Percentiles rank a stretch among this genome's conserved stretches.
These are phyloP conservation scores for Murraya koenigii DNA, from an alignment of 345 rosid species.

Conservation along the genomic window DNA sequence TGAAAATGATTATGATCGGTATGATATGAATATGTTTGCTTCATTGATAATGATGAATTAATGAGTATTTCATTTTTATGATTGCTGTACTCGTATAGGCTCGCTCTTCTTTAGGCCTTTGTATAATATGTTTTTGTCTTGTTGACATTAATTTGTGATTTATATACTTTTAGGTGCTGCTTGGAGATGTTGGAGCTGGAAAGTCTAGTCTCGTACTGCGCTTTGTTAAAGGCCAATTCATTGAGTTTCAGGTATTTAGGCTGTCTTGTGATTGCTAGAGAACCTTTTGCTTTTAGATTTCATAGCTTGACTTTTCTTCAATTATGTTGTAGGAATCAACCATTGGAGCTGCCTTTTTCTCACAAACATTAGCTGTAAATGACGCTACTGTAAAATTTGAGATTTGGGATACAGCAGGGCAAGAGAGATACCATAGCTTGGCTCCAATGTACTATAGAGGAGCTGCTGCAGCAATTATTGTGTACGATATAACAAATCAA, in stretches of 20 bases:
- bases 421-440: conserved; percentile 93
- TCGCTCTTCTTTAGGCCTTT: too few relatives aligned
- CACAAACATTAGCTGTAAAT: conserved; percentile 91
- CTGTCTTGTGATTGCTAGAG: neutral
- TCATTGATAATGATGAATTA: neutral
- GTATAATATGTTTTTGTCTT: neutral
- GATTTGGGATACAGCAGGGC: conserved; percentile 99
- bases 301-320: conserved; percentile 17
- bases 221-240: conserved; percentile 85
- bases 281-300: neutral
- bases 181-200: conserved; percentile 97
- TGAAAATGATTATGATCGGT: neutral
- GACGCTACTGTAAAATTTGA: conserved; percentile 95
- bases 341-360: conserved; percentile 95
- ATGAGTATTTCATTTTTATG: neutral
- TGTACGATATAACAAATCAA: conserved; percentile 83
- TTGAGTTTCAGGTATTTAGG: conserved; percentile 73
- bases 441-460: conserved; percentile 99
- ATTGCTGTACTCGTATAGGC: too few relatives aligned
- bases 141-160: conserved; percentile 17
- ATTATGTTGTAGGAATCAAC: conserved; percentile 76
- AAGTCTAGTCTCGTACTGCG: conserved; percentile 92
- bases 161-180: conserved; percentile 66
- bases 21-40: neutral
- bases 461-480: conserved; percentile 93